Conservation (phyloP, 1,284 basidiomycete species). For the Heterobasidion irregulare region DNA sequence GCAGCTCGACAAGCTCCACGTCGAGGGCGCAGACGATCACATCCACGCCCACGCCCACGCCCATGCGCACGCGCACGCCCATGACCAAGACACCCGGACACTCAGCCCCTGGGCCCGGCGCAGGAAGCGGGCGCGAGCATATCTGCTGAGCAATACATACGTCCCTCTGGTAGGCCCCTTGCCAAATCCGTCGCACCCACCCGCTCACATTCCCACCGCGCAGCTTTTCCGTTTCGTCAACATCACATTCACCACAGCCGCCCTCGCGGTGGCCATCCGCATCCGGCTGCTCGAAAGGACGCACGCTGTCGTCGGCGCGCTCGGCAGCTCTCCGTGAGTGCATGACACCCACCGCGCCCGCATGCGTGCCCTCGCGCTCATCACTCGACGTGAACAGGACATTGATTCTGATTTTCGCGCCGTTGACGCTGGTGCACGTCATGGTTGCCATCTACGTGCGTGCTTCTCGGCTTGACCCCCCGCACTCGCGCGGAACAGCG, state of each 20-base stretch:
- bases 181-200: background rate
- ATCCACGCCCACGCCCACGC: no score
- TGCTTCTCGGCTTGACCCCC: slow-evolving; percentile 6
- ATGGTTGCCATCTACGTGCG: slow-evolving; percentile 76
- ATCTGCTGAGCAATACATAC: slow-evolving; percentile 64
- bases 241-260: slow-evolving; percentile 72
- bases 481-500: slow-evolving; percentile 1
- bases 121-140: slow-evolving; percentile 49
- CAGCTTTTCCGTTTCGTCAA: slow-evolving; percentile 83
- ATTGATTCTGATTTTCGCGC: slow-evolving; percentile 82
- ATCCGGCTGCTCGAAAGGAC: slow-evolving; percentile 55
- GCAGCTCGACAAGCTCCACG: slow-evolving; percentile 7
- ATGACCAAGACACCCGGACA: slow-evolving; percentile 24
- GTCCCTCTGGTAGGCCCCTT: slow-evolving; percentile 57
- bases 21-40: slow-evolving; percentile 18
- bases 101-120: slow-evolving; percentile 32
- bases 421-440: slow-evolving; percentile 80
- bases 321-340: slow-evolving; percentile 77
- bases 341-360: slow-evolving; percentile 5
- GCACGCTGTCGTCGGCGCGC: slow-evolving; percentile 50
- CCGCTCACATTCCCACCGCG: slow-evolving; percentile 14
- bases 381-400: slow-evolving; percentile 37
- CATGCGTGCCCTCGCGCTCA: background rate
- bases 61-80: background rate
- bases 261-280: slow-evolving; percentile 73